These are phyloP conservation scores for Bromus sterilis DNA, from an alignment of 176 grass and related monocot species.

Conservation along the genomic window DNA sequence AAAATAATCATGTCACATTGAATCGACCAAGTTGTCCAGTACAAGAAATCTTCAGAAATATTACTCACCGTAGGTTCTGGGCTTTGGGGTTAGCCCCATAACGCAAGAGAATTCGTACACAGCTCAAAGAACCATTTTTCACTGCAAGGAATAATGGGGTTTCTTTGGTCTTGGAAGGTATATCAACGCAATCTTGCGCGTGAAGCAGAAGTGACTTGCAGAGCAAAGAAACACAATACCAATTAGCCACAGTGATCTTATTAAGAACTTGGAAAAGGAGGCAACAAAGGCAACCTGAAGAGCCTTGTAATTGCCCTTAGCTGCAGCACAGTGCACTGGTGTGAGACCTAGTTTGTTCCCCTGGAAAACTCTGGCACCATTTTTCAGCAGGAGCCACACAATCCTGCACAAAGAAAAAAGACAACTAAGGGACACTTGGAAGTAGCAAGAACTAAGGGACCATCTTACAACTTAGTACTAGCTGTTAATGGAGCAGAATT, in stretches of 20 bases:
- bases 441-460: neutral
- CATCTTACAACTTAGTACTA: neutral
- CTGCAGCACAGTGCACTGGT: slow-evolving; percentile 44
- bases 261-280: neutral
- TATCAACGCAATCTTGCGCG: slow-evolving; percentile 51
- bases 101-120: slow-evolving; percentile 43
- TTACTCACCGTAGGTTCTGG: slow-evolving; percentile 44
- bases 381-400: slow-evolving; percentile 51
- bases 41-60: neutral
- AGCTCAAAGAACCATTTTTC: slow-evolving; percentile 42
- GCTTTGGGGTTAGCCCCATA: slow-evolving; percentile 48
- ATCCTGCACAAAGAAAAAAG: slow-evolving; percentile 23
- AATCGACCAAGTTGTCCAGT: neutral
- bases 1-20: slow-evolving; percentile 6
- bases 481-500: neutral
- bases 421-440: neutral
- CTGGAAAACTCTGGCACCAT: slow-evolving; percentile 51
- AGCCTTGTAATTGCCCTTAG: slow-evolving; percentile 59
- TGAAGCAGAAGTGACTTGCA: slow-evolving; percentile 46
- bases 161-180: slow-evolving; percentile 61
- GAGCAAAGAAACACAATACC: slow-evolving; percentile 20
- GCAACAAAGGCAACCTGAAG: slow-evolving; percentile 42
- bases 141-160: slow-evolving; percentile 58
- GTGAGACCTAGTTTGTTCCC: slow-evolving; percentile 57
- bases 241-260: slow-evolving; percentile 11